These are phyloP conservation scores for Batrachochytrium dendrobatidis DNA, from an alignment of 371 early-diverging fungal genomes.

Conservation along the genomic window DNA sequence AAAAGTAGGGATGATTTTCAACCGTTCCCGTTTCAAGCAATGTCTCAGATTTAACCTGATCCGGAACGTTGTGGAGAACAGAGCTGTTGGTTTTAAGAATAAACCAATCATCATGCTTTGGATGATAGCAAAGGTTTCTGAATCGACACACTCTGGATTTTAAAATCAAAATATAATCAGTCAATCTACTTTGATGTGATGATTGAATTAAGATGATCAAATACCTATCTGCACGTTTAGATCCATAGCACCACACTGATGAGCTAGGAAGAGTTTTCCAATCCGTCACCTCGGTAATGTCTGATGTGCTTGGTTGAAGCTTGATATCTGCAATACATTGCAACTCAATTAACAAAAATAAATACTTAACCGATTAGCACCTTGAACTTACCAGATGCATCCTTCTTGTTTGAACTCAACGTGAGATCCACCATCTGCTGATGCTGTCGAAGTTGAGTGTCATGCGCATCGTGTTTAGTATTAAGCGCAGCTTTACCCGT, in stretches of 20 bases:
- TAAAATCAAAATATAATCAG: not conserved
- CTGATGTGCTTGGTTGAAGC: constrained; percentile 3
- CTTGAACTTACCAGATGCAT: not conserved
- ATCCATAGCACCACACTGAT: constrained; percentile 36
- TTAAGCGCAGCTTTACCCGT: not conserved
- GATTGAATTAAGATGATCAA: not conserved
- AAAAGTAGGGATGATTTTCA: constrained; percentile 28
- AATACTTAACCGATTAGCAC: not conserved
- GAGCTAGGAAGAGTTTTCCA: constrained; percentile 25
- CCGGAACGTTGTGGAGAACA: constrained; percentile 27
- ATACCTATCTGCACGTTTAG: constrained; percentile 8
- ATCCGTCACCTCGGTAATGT: constrained; percentile 7
- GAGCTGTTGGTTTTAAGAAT: constrained; percentile 30
- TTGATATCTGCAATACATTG: not conserved
- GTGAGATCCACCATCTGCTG: too few species aligned
- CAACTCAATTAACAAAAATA: not conserved
- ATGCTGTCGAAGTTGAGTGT: not conserved
- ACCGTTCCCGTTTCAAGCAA: constrained; percentile 32
- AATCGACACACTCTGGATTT: constrained; percentile 34
- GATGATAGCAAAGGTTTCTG: constrained; percentile 39
- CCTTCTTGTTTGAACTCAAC: not conserved
- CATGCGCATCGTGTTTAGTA: not conserved
- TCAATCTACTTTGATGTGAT: not conserved
- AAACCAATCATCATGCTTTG: constrained; percentile 31
- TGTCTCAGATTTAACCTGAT: constrained; percentile 7